These are phyloP conservation scores for Lasiosphaeria miniovina DNA, from an alignment of 495 filamentous ascomycete species.

Conservation along the genomic window DNA sequence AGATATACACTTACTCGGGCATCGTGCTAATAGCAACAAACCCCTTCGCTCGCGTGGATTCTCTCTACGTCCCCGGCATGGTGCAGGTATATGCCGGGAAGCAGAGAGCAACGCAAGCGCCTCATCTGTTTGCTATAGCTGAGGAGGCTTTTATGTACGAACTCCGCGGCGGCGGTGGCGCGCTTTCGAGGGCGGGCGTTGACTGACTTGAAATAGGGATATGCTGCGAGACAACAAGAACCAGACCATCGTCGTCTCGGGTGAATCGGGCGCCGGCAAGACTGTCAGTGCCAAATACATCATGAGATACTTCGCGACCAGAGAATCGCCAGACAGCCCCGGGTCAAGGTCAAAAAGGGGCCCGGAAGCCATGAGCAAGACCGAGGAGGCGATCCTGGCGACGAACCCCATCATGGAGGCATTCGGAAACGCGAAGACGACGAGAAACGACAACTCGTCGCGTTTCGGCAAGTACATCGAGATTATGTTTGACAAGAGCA, in stretches of 20 bases:
- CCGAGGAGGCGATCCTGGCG: slow-evolving; percentile 95
- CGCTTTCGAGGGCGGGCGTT: background rate
- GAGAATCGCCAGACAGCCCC: slow-evolving; percentile 88
- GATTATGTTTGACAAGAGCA: slow-evolving; percentile 95
- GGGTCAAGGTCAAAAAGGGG: slow-evolving; percentile 74
- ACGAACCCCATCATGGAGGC: slow-evolving; percentile 99
- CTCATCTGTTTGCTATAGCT: slow-evolving; percentile 97
- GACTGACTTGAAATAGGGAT: slow-evolving; percentile 57
- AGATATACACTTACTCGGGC: slow-evolving; percentile 99
- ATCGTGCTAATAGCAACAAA: slow-evolving; percentile 99
- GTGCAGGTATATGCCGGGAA: slow-evolving; percentile 98
- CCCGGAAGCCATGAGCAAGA: slow-evolving; percentile 91
- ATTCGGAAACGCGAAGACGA: slow-evolving; percentile 99
- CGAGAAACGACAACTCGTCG: slow-evolving; percentile 97
- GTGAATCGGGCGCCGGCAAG: slow-evolving; percentile 97
- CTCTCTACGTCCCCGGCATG: slow-evolving; percentile 98
- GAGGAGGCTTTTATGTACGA: slow-evolving; percentile 96
- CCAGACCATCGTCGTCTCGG: slow-evolving; percentile 97
- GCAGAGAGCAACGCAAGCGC: slow-evolving; percentile 91
- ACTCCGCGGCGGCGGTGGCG: background rate
- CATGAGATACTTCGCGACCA: slow-evolving; percentile 98
- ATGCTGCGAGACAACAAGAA: slow-evolving; percentile 96
- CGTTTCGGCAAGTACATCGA: slow-evolving; percentile 99
- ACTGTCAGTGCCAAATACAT: slow-evolving; percentile 99
- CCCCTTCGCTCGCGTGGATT: slow-evolving; percentile 96